Evolutionary conservation across 495 filamentous ascomycete genomes (phyloP), one percentile per base, ranked within the genome.

Genomic region (Saxophila tyrrhenica): DNA sequence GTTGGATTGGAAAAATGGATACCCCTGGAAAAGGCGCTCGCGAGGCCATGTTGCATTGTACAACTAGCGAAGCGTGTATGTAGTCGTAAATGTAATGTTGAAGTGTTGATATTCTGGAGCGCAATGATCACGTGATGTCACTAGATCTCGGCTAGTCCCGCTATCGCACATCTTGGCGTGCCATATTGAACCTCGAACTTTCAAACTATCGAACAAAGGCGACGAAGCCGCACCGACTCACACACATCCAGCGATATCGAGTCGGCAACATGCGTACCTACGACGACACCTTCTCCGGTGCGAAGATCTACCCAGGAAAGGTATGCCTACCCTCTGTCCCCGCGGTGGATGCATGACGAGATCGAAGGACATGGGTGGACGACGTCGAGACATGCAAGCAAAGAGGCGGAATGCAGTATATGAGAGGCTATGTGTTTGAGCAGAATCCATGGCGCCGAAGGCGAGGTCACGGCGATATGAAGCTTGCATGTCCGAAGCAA

Each of bases 251-350:
- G 25, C 42, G 45, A 38, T 11, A 50, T 25, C 21, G 11, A 51
- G 21, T 52, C 59, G 51, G 25, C 83, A 87, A 75, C 72, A 94
- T 94, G 88, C 84, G 87, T 80, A 94, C 88, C 75, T 96, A 94
- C 89, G 89, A 95, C 80, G 90, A 96, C 76, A 81, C 84, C 68
- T 96, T 96, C 84, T 88, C 84, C 77, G 90, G 90, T 72, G 83
- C 89, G 80, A 90, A 86, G 82, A 95, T 96, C 77, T 96, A 95
- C 82, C 90, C 90, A 69, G 90, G 90, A 74, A 96, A 95, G 89
- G 90, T 96, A 84, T 75, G 29, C 13, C 13, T 13, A 35, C 5
- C 29, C 29, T 7, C 29, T 35, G n/a, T n/a, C n/a, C n/a, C n/a
- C n/a, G n/a, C n/a, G 35, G 35, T n/a, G 35, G 35, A 39, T 9